Evolutionary conservation across 2,329 filamentous ascomycete species (phyloP).

Genomic region (Nectriaceae sp.): DNA sequence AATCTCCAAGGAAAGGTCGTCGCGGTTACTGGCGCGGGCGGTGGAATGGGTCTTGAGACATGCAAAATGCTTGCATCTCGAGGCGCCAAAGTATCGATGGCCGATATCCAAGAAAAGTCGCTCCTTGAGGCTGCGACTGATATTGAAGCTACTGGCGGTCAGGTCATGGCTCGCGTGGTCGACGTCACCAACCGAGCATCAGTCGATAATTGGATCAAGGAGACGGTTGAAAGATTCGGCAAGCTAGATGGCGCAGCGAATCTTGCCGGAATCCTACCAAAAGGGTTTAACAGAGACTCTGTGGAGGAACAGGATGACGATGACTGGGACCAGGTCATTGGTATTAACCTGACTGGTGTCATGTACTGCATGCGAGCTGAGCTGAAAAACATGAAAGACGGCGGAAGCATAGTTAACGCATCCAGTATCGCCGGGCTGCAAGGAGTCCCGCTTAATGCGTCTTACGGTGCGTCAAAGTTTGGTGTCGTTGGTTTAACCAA

Average conservation of each 20-base stretch:
- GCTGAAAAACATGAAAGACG: not conserved
- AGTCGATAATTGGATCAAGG: not conserved
- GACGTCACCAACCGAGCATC: not conserved
- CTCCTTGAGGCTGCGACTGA: not conserved
- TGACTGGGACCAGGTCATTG: not conserved
- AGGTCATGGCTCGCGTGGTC: not conserved
- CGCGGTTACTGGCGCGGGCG: not conserved
- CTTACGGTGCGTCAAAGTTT: not conserved
- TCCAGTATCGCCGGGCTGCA: not conserved
- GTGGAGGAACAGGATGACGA: not conserved
- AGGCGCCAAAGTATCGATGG: not conserved
- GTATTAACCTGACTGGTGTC: not conserved
- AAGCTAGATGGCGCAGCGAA: not conserved
- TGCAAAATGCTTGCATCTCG: not conserved
- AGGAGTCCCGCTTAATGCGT: not conserved
- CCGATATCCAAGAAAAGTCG: not conserved
- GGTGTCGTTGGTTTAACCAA: not conserved
- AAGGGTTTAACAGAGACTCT: not conserved
- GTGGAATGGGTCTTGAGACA: not conserved
- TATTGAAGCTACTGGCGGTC: not conserved
- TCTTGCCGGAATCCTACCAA: not conserved
- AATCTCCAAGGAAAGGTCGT: not conserved
- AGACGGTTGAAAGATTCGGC: not conserved
- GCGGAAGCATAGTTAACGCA: not conserved
- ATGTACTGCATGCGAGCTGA: not conserved